These are phyloP conservation scores for Termitomyces sp. DNA, from an alignment of 768 basidiomycete species.

Conservation along the genomic window DNA sequence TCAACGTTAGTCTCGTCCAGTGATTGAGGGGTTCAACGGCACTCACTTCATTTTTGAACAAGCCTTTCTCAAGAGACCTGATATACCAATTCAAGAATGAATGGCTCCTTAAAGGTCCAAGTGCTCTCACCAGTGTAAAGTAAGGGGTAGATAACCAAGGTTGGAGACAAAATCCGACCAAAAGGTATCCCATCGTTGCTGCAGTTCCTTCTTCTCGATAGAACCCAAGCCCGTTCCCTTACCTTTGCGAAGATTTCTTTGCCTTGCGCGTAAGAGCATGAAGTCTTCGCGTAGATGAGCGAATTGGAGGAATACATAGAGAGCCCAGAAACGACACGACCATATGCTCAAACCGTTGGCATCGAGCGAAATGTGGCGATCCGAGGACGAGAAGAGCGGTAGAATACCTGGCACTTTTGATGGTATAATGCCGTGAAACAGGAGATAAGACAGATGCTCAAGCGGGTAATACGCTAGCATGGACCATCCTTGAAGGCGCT, in stretches of 20 bases:
- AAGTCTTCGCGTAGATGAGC: conserved; percentile 66
- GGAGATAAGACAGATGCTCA: conserved; percentile 69
- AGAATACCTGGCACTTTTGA: conserved; percentile 40
- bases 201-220: conserved; percentile 51
- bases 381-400: conserved; percentile 34
- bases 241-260: conserved; percentile 51
- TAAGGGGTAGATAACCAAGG: conserved; percentile 71
- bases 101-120: not conserved
- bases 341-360: conserved; percentile 48
- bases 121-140: conserved; percentile 69
- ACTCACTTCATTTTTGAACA: conserved; percentile 61
- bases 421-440: conserved; percentile 56
- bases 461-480: conserved; percentile 81
- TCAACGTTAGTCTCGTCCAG: not conserved
- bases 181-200: conserved; percentile 57
- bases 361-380: conserved; percentile 39
- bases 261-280: conserved; percentile 47
- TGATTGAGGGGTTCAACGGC: not conserved
- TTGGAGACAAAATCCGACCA: conserved; percentile 72
- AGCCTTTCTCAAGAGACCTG: conserved; percentile 66
- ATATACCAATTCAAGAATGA: not conserved
- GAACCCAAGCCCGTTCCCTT: conserved; percentile 42
- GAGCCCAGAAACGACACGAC: conserved; percentile 80
- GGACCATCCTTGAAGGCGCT: conserved; percentile 73
- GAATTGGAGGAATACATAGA: conserved; percentile 74